Base-by-base conservation (phyloP, 2,329 filamentous ascomycete genomes). In the Emergomyces pasteurianus region DNA sequence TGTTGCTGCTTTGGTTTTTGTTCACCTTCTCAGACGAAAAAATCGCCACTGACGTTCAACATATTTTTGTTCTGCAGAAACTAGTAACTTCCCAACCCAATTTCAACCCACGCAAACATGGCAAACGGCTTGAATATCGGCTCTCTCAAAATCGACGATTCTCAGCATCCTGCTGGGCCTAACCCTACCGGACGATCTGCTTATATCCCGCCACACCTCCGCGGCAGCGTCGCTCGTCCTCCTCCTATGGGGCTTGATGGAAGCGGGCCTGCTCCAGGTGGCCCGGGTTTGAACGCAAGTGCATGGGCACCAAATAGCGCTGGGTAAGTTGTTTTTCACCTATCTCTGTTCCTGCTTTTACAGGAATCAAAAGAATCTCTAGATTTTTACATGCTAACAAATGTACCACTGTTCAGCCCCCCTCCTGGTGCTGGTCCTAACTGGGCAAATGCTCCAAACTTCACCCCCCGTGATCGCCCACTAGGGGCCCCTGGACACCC, bases 191-290 rank as follows among this genome's bases (percentile, higher is more conserved):
- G 81, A 68, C 83, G 83, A 70, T 78, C 82, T 73, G 81, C 84
- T 68, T 86, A 86, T 74, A 86, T 86, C 67, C 84, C 84, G 69
- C 84, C 84, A 68, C 84, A 86, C 73, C 80, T 86, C 66, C 82
- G 84, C 66, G 71, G 73, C 59, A 73, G 73, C 53, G 63, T 60
- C 38, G 62, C 62, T 63, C 62, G 62, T 57, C 67, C 68, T 59
- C 67, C 72, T 61, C 70, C 72, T 40, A 70, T 69, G 50, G 64
- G 63, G 53, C 72, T 77, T 65, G 76, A 77, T 64, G 75, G 73
- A 54, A 65, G 69, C 62, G 68, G 67, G 50, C 65, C 69, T 59
- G 68, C 71, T 58, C 63, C 64, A 16, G 64, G 47, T 58, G 67
- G 67, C 28, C 68, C 67, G 62, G 67, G 63, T 42, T 65, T 59